phyloP scores from a whole-genome alignment of 768 basidiomycete species.

The Lentinus brumalis region DNA sequence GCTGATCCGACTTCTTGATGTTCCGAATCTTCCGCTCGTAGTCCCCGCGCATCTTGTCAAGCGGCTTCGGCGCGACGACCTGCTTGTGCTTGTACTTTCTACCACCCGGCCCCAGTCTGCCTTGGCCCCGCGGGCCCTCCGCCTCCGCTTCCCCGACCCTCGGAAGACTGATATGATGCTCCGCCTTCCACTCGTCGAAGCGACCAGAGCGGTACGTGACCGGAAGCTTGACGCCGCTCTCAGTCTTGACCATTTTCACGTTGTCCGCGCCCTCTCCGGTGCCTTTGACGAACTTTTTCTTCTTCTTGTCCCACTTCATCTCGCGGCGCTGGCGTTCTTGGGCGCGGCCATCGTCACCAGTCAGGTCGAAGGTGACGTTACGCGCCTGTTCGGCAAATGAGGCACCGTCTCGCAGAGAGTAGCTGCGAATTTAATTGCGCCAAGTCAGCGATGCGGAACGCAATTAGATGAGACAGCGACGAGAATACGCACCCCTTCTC shows the following conservation, averaged over 20 bases:
- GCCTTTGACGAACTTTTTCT: conserved; percentile 90
- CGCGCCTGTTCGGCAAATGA: conserved; percentile 86
- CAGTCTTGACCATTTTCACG: conserved; percentile 89
- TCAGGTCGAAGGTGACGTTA: conserved; percentile 78
- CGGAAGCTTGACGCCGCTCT: conserved; percentile 88
- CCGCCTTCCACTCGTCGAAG: conserved; percentile 93
- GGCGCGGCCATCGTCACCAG: conserved; percentile 70
- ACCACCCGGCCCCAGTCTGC: conserved; percentile 41
- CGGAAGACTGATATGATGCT: conserved; percentile 72
- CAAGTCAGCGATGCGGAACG: background rate
- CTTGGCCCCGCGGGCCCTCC: conserved; percentile 33
- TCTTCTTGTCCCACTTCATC: conserved; percentile 93
- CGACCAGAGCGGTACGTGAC: conserved; percentile 91
- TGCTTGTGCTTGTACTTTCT: conserved; percentile 77
- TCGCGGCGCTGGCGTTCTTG: conserved; percentile 62
- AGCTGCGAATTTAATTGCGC: conserved; percentile 46
- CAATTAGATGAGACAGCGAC: background rate
- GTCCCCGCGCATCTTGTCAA: conserved; percentile 70
- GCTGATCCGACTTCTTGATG: conserved; percentile 48
- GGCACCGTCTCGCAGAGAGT: conserved; percentile 86
- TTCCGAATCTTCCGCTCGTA: conserved; percentile 76
- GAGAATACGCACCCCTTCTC: conserved; percentile 80
- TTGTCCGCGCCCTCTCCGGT: conserved; percentile 88
- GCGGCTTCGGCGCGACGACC: conserved; percentile 63
- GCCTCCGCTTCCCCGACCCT: conserved; percentile 82